These are phyloP conservation scores for Hanseniaspora guilliermondii DNA, from an alignment of 805 yeast species.

Conservation along the genomic window DNA sequence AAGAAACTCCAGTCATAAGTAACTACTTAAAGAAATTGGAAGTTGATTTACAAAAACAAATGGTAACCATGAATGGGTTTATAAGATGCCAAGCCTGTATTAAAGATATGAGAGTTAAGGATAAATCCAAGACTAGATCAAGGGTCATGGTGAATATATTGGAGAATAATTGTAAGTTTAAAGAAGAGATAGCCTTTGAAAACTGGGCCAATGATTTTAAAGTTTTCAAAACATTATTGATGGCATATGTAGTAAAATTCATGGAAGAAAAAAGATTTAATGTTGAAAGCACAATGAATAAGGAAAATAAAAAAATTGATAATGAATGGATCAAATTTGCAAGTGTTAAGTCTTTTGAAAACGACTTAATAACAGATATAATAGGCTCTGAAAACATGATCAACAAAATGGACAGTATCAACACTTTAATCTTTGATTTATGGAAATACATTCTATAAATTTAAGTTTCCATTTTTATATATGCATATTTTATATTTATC, in stretches of 20 bases:
- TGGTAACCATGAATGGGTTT: neutral
- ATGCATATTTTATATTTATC: neutral
- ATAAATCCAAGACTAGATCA: neutral
- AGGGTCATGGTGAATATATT: neutral
- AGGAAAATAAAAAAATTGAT: neutral
- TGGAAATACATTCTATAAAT: conserved; percentile 1
- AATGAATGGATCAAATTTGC: neutral
- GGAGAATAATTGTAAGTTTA: neutral
- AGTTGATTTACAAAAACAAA: neutral
- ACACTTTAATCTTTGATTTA: neutral
- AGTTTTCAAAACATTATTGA: neutral
- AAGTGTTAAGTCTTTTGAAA: neutral
- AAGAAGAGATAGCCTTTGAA: neutral
- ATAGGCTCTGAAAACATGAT: neutral
- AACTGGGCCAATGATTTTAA: neutral
- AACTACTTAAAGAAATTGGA: neutral
- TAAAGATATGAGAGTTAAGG: neutral
- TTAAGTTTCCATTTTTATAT: neutral
- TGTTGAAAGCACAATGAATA: neutral
- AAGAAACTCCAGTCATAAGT: neutral
- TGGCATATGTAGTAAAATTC: neutral
- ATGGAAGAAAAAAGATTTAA: neutral
- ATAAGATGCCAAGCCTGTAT: neutral
- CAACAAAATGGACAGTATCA: neutral
- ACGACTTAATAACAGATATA: neutral